Base-by-base conservation (phyloP, 139 green algal species). In the Coelastrella sp. region DNA sequence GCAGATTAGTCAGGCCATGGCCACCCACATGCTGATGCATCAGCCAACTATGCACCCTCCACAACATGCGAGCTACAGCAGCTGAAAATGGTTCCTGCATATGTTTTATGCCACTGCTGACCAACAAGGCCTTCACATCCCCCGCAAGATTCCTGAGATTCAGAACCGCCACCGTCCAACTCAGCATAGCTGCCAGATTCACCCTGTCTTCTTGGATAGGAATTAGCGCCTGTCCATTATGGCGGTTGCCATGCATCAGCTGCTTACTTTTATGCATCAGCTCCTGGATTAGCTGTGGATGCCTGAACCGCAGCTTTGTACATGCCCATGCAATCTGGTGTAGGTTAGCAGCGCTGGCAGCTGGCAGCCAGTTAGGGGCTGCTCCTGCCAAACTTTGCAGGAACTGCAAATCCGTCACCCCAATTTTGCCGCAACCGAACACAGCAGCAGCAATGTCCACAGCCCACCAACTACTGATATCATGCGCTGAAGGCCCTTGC, bases 81-180 rank as follows among this genome's bases (percentile, higher is more conserved):
- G 56, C 57, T 8, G 58, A 10, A 56, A 85, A 27, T 19, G 79
- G 79, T 20, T 56, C 79, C 22, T 85, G 19, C 79, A 35, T 24
- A 7, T 85, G 79, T 63, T 70, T 85, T 56, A 85, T 68, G 20
- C 9, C 57, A 49, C 57, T 63, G 25, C 57, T 72, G 7, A 25
- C 56, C 24, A 85, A 22, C 57, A 85, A n/a, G 5, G 56, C 79
- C 79, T 85, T 85, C 20, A 85, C 79, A 85, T 85, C 79, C 12
- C 24, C 57, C 25, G 79, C 79, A 7, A 85, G 57, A n/a, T 85
- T 17, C 79, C 20, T 17, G 17, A 85, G 19, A 6, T 85, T 85
- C 6, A 85, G 79, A 35, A 24, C 79, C 70, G 79, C 58, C 20
- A 85, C 79, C 35, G 79, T 57, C 79, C 79, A n/a, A n/a, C 57